phyloP scores from a whole-genome alignment of 2,329 filamentous ascomycete genomes.

The Penicillium nordicum region DNA sequence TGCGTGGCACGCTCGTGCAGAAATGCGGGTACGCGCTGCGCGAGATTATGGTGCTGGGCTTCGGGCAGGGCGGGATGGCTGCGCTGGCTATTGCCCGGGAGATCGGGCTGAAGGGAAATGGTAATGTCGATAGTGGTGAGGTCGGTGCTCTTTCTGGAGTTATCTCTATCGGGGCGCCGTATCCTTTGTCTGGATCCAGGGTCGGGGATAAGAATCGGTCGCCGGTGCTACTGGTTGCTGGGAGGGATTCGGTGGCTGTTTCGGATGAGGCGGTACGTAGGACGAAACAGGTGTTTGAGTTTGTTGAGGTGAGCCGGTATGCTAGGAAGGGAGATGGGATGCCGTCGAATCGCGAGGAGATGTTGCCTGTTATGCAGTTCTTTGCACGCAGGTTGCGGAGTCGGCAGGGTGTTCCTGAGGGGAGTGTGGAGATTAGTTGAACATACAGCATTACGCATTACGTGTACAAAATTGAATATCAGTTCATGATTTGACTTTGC shows the following conservation, averaged over 20 bases:
- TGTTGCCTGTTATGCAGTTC: slow-evolving; percentile 85
- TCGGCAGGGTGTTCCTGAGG: slow-evolving; percentile 45
- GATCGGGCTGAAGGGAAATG: slow-evolving; percentile 24
- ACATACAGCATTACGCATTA: background rate
- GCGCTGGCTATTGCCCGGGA: slow-evolving; percentile 56
- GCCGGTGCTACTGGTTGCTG: slow-evolving; percentile 43
- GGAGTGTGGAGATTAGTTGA: slow-evolving; percentile 43
- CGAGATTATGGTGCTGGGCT: slow-evolving; percentile 64
- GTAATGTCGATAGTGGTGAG: slow-evolving; percentile 6
- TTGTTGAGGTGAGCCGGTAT: slow-evolving; percentile 67
- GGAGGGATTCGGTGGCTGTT: slow-evolving; percentile 48
- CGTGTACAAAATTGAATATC: background rate
- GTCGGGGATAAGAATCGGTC: slow-evolving; percentile 36
- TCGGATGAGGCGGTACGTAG: slow-evolving; percentile 62
- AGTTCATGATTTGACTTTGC: background rate
- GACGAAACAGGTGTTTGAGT: slow-evolving; percentile 63
- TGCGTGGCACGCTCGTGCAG: slow-evolving; percentile 51
- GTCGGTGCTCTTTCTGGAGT: slow-evolving; percentile 36
- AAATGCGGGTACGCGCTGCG: slow-evolving; percentile 58
- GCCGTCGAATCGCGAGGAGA: slow-evolving; percentile 80
- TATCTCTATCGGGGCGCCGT: slow-evolving; percentile 43
- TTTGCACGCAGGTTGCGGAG: slow-evolving; percentile 46
- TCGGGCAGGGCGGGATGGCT: slow-evolving; percentile 64
- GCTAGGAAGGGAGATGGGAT: slow-evolving; percentile 70
- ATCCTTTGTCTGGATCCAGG: slow-evolving; percentile 36